Evolutionary conservation across 2,329 filamentous ascomycete genomes (phyloP), one percentile per base, ranked within the genome.

Genomic region (Diaporthe sp.): DNA sequence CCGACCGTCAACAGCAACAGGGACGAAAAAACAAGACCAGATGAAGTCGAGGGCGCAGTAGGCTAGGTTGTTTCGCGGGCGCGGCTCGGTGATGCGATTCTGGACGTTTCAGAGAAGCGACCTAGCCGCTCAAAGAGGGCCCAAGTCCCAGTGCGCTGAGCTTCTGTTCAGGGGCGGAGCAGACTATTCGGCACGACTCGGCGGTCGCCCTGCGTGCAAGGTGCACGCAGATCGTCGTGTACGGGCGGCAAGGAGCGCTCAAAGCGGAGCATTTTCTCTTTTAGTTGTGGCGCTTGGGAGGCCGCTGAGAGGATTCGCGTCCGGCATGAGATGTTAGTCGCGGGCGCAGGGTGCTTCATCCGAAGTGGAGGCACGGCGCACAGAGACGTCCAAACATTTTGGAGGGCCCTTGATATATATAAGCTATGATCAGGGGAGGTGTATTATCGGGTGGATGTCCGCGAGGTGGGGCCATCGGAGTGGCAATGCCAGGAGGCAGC

Each of bases 401-500:
- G 30, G 64, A 67, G 45, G 61, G 42, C 61, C 45, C 19, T 52
- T 50, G 45, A 67, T 67, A 52, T 67, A 38, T 38, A 67, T 52
- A 12, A 38, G 45, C 45, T 52, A 67, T 52, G 61, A n/a, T 35
- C 45, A 67, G 42, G 45, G 45, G 17, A 52, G 10, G n/a, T 38
- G 22, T 38, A 12, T 38, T 67, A 67, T 52, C 13, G 30, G 64
- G 45, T 67, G 64, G 45, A 52, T 25, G 61, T 50, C 30, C 22
- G 64, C 15, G 30, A 28, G 47, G 64, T 67, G 64, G 64, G 64
- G 30, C 64, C 13, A 52, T 19, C 64, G 64, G 45, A 67, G 64
- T 67, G 64, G 64, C 64, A 38, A 67, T 67, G 64, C 45, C 13
- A 52, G 45, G 64, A 67, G 64, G 45, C 64, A 52, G 64, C 45